Conservation (phyloP, 495 filamentous ascomycete species). For the Penicillium dipodomyicola region DNA sequence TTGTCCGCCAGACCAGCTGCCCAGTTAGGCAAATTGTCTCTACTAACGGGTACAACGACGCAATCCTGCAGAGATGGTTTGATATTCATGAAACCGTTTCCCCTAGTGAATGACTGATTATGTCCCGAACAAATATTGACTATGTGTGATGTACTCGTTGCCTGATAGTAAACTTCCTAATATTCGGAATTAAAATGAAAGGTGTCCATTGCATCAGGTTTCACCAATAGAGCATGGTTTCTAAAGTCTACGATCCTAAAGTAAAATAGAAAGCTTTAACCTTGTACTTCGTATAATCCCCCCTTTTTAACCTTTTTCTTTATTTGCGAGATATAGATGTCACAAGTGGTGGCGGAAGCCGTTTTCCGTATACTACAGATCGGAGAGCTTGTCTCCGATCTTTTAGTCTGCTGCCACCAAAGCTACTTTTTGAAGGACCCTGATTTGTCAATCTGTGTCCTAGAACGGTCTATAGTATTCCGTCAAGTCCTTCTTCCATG, state of each 20-base stretch:
- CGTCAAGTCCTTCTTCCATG: background rate
- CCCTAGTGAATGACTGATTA: background rate
- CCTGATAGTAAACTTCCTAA: background rate
- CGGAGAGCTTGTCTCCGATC: conserved; percentile 13
- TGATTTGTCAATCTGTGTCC: conserved; percentile 12
- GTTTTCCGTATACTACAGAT: conserved; percentile 9
- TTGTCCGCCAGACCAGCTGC: background rate
- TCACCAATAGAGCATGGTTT: conserved; percentile 13
- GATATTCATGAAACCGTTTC: conserved; percentile 6
- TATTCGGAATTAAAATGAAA: background rate
- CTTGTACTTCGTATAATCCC: conserved; percentile 1
- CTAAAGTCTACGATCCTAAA: conserved; percentile 22
- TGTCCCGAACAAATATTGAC: background rate
- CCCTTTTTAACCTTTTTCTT: background rate
- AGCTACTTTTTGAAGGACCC: conserved; percentile 24
- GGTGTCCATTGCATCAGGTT: conserved; percentile 1
- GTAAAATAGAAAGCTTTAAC: conserved; percentile 13
- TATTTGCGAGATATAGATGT: background rate
- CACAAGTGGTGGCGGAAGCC: conserved; percentile 10
- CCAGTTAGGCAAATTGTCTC: background rate
- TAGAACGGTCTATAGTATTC: background rate
- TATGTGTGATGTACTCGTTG: background rate
- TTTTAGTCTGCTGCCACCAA: conserved; percentile 15
- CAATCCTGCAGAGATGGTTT: conserved; percentile 4
- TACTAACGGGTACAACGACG: background rate